Conservation (phyloP, 805 yeast species). For the Wickerhamiella musiphila region DNA sequence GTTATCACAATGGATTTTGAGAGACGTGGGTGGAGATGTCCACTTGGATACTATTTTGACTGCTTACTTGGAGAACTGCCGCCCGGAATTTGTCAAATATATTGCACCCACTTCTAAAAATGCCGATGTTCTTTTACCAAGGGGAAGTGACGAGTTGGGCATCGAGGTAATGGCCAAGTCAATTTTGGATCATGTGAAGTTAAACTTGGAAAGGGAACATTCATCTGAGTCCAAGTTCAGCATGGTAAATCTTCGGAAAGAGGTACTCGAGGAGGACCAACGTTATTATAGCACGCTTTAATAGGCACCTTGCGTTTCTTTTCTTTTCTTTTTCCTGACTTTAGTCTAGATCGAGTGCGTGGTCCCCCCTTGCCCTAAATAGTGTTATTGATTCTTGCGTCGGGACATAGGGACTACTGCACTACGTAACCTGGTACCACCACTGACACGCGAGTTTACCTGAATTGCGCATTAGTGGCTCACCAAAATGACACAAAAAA, state of each 20-base stretch:
- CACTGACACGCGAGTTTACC: no score
- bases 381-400: no score
- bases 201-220: no score
- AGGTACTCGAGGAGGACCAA: slow-evolving; percentile 1
- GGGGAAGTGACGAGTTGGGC: slow-evolving; percentile 46
- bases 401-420: not conserved
- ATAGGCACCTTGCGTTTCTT: not conserved
- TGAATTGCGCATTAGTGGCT: no score
- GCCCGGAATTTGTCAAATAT: slow-evolving; percentile 50
- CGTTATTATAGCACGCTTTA: slow-evolving; percentile 1
- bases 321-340: not conserved
- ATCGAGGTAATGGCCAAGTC: slow-evolving; percentile 49
- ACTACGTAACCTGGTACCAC: not conserved
- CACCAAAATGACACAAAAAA: no score
- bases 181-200: slow-evolving; percentile 21
- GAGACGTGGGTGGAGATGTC: slow-evolving; percentile 17
- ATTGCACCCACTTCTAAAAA: slow-evolving; percentile 43
- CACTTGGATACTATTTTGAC: slow-evolving; percentile 21
- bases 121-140: slow-evolving; percentile 61
- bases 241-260: not conserved
- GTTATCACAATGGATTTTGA: slow-evolving; percentile 50
- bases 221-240: not conserved
- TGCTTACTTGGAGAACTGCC: slow-evolving; percentile 35
- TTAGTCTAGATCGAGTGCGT: not conserved
- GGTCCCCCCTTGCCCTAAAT: not conserved